phyloP scores from a whole-genome alignment of 129 eudicot genomes.

The carrot (Daucus carota) region DH1_v3.0 NC_030381.2:40864501-40865000 shows the following conservation, averaged over 20 bases:
- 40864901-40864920: neutral
- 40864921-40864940: neutral
- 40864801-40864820: neutral
- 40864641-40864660: no score
- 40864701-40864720: neutral
- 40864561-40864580: no score
- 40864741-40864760: neutral
- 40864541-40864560: no score
- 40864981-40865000: no score
- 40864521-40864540: neutral
- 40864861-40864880: neutral
- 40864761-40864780: neutral
- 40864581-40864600: no score
- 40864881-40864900: no score
- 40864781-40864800: neutral
- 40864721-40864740: neutral
- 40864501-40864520: conserved; percentile 7
- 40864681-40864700: no score
- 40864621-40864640: no score
- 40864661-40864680: no score
- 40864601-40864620: no score
- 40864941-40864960: neutral
- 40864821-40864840: neutral
- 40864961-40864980: no score
- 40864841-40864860: neutral